A percentile compares a stretch with the other conserved stretches of the same genome.
Conservation (phyloP, 805 yeast species). For the Teunomyces gatunensis region DNA sequence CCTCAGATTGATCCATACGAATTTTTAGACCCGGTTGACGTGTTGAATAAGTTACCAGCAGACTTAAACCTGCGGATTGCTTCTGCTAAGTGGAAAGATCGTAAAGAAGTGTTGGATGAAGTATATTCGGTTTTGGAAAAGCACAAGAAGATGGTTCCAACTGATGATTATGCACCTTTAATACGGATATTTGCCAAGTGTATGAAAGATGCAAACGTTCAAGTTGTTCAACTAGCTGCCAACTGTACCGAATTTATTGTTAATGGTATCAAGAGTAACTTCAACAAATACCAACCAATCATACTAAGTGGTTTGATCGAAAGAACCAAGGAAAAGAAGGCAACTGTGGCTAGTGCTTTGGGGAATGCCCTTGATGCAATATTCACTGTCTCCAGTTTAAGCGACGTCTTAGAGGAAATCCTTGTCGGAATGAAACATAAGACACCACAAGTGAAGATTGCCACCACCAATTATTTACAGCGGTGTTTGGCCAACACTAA, state of each 20-base stretch:
- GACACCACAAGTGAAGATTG: conserved; percentile 78
- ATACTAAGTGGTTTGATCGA: conserved; percentile 68
- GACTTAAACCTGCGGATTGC: conserved; percentile 54
- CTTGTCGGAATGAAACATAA: conserved; percentile 65
- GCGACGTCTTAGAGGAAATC: conserved; percentile 59
- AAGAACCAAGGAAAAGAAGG: conserved; percentile 85
- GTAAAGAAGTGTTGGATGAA: conserved; percentile 81
- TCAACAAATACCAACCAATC: conserved; percentile 50
- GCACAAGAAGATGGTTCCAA: conserved; percentile 51
- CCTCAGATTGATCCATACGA: conserved; percentile 61
- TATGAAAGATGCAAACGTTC: conserved; percentile 84
- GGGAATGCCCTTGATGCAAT: conserved; percentile 62
- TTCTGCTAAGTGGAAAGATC: conserved; percentile 84
- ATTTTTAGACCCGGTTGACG: conserved; percentile 65
- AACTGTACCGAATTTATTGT: conserved; percentile 60
- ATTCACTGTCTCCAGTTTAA: conserved; percentile 48
- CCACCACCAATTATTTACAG: conserved; percentile 61
- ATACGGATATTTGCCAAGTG: conserved; percentile 64
- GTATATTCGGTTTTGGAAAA: conserved; percentile 47
- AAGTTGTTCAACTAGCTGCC: conserved; percentile 79
- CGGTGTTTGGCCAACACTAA: conserved; percentile 57
- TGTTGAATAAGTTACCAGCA: conserved; percentile 62
- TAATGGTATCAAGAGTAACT: conserved; percentile 58
- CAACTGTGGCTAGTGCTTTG: conserved; percentile 71
- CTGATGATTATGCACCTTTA: conserved; percentile 65